Evolutionary conservation across 805 yeast genomes (phyloP), one percentile per base, ranked within the genome.

Genomic region (Saccharomycopsis babjevae): DNA sequence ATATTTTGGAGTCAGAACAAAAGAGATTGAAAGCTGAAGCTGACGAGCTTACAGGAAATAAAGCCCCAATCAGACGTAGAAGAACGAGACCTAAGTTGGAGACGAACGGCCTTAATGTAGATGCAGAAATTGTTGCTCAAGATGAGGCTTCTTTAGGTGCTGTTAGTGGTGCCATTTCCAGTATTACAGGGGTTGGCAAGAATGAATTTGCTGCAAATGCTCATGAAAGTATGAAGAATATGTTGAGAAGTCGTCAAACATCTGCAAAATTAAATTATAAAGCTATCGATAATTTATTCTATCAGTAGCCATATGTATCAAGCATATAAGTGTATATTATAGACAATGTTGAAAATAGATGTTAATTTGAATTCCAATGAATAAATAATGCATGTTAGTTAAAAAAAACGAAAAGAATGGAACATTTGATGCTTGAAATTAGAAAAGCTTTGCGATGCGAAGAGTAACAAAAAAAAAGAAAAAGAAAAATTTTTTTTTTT

Each of bases 241-340:
- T 90, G 88, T 70, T 93, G 46, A 81, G 83, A 65, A 87, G 85
- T 72, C 85, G 89, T 68, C 78, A 88, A 6, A 84, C 86, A 66
- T 89, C 97, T 32, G 88, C 86, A 74, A 94, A 94, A 77, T 88
- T 94, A 72, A 94, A 94, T 72, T 94, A 94, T 71, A 84, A 81
- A 56, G 91, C 93, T 4, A 81, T 93, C 59, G 85, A 84, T 64
- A 82, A 79, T 62, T 69, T 77, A 54, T 77, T 77, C 64, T 73
- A 70, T 39, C 52, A 22, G 52, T 46, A 28, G 22, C n/a, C 32
- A 22, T 46, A 18, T 20, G 7, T 20, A 18, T 20, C 5, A 18
- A 11, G 3, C 20, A 11, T 20, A 18, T 46, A 22, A 11, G 5
- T 46, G 22, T 46, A 15, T 46, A 46, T 13, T 46, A 46, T 46